A percentile compares a stretch with the other conserved stretches of the same genome.
Evolutionary conservation across 1,284 basidiomycete species (phyloP).

Genomic region (Meripilus lineatus): DNA sequence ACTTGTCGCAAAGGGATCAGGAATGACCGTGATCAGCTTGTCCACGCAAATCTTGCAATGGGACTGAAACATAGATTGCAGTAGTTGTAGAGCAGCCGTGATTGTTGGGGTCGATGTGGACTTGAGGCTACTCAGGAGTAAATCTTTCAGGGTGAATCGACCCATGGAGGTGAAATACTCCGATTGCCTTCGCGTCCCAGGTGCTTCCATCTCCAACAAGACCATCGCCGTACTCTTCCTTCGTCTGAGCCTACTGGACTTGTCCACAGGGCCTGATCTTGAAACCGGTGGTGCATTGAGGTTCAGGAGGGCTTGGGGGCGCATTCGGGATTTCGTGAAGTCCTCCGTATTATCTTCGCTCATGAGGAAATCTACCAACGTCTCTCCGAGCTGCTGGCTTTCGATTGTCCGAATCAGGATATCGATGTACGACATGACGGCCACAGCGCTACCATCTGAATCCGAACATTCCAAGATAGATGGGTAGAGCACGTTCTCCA

Average conservation of each 20-base stretch:
- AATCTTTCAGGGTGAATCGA: slow-evolving; percentile 86
- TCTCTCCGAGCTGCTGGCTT: slow-evolving; percentile 62
- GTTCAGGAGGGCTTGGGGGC: slow-evolving; percentile 43
- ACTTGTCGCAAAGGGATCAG: slow-evolving; percentile 66
- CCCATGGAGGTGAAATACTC: slow-evolving; percentile 84
- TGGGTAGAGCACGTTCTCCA: slow-evolving; percentile 92
- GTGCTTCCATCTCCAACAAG: slow-evolving; percentile 78
- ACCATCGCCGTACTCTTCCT: slow-evolving; percentile 84
- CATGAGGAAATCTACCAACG: slow-evolving; percentile 76
- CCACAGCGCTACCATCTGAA: slow-evolving; percentile 88
- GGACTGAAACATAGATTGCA: slow-evolving; percentile 68
- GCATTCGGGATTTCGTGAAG: slow-evolving; percentile 38
- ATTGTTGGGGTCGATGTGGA: slow-evolving; percentile 61
- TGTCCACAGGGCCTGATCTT: slow-evolving; percentile 28
- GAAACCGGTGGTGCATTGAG: slow-evolving; percentile 37
- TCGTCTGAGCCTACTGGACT: slow-evolving; percentile 43
- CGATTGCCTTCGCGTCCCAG: slow-evolving; percentile 57
- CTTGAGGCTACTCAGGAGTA: slow-evolving; percentile 74
- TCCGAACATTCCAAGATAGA: slow-evolving; percentile 93
- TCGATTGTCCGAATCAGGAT: slow-evolving; percentile 78
- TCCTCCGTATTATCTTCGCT: slow-evolving; percentile 76
- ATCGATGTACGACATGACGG: slow-evolving; percentile 96
- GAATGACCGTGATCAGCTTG: slow-evolving; percentile 63
- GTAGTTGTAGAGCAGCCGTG: slow-evolving; percentile 74
- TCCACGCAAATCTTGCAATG: slow-evolving; percentile 68